Evolutionary conservation across 2,329 filamentous ascomycete genomes (phyloP), one percentile per base, ranked within the genome.

Genomic region (Fusarium sp.): DNA sequence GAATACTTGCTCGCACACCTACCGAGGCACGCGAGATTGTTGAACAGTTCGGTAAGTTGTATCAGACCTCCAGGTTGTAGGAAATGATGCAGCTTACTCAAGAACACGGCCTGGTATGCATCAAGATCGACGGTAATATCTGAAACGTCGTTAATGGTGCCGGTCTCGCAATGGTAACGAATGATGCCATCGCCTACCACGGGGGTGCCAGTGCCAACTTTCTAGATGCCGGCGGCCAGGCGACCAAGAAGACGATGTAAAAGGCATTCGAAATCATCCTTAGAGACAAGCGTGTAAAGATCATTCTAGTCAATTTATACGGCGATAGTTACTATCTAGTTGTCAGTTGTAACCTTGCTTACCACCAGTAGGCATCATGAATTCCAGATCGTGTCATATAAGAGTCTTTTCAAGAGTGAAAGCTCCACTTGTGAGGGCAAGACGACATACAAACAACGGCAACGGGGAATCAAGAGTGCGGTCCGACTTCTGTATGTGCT

Each of bases 231-330:
- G 59, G 59, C 2, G 59, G 59, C 3, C 59, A 61, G 12, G 59
- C 59, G 11, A 61, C 59, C 1, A 36, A 61, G 11, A 7, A 15
- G 2, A 61, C 59, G 1, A 61, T 61, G 43, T 51, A 61, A 37
- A 61, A 61, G 43, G 59, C 59, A 2, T 61, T 61, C 46, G 52
- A 61, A 23, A 61, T 61, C 12, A 61, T 61, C 11, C 59, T 61
- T 3, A 36, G 52, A 1, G 59, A 61, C 3, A 10, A 18, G 1
- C 16, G 59, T 3, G 59, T 61, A 13, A 61, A 50, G 28, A 51
- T 61, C 0, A 61, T 61, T 7, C 41, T 61, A 4, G 52, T 61
- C 1, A 61, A 61, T 27, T 48, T 61, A 16, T 61, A 61, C 23
- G 59, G 59, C 18, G 59, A 51, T 58, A 61, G 36, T 23, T 23